Base-by-base conservation (phyloP, 768 basidiomycete genomes). In the Hypholoma sublateritium region DNA sequence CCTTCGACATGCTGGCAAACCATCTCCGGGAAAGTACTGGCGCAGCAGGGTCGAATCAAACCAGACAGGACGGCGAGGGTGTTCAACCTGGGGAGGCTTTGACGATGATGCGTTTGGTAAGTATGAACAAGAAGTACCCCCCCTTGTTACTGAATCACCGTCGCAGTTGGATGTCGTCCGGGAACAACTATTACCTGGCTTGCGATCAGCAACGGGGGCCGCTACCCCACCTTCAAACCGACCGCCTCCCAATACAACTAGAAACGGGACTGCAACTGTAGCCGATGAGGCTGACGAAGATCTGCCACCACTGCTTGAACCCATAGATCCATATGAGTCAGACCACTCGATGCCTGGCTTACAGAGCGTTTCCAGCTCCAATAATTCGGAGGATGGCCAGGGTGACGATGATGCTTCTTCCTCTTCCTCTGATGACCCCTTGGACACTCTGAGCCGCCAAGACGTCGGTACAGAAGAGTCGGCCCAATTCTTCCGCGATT, bases 261-360 rank as follows among this genome's bases (percentile, higher is more conserved):
- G 53, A 45, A 44, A 53, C 17, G 43, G 53, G 9, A 46, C 53
- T 19, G 53, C 34, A 8, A 4, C 28, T 17, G 43, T 53, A 14
- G 53, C 43, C 28, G 53, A 36, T 34, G 53, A 19, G 14, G 43
- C 21, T 36, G 53, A 45, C 17, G 53, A 46, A 12, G 43, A 35
- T 34, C 28, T 32, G 1, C 53, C 53, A 36, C 21, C 19, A 1
- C 19, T n/a, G 16, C 43, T 34, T 17, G 28, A 36, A 16, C 43
- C 5, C 42, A 14, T 16, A 5, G 14, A 3, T 51, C 47, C n/a
- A 17, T 32, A 56, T 21, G 39, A 49, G 5, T 56, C 55, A 36
- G 55, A 56, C 13, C 25, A 32, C 14, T 48, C 46, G 19, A 42
- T 56, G 47, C 55, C 55, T 11, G 47, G 21, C 2, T 32, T 56